Evolutionary conservation across 164 flowering plant genomes (phyloP).

Genomic region (Berberis vulgaris): DNA sequence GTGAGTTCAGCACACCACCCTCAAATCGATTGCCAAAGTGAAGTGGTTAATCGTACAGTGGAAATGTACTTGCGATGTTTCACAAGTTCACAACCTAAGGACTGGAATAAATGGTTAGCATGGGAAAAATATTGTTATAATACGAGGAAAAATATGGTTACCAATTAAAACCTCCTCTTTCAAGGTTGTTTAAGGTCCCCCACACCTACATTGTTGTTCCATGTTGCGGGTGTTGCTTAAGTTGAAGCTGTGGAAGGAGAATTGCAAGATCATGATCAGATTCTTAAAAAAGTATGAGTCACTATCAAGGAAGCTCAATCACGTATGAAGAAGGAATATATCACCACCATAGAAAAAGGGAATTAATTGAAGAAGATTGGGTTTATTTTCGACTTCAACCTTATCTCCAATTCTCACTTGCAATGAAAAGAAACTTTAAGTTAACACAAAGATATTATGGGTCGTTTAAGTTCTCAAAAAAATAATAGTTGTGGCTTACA

Average conservation of each 20-base stretch:
- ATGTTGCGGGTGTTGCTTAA: background rate
- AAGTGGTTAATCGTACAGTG: background rate
- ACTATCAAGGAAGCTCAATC: conserved; percentile 1
- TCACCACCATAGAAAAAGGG: background rate
- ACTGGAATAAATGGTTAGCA: conserved; percentile 2
- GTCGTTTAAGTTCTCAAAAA: background rate
- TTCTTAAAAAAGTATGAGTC: background rate
- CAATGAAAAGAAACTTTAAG: background rate
- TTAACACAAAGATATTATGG: background rate
- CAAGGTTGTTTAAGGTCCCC: background rate
- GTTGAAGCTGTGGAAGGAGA: conserved; percentile 1
- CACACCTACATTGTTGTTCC: background rate
- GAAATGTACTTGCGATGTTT: conserved; percentile 5
- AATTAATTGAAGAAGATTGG: background rate
- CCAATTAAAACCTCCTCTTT: background rate
- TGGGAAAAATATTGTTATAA: conserved; percentile 3
- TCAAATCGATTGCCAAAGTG: background rate
- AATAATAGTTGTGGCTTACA: background rate
- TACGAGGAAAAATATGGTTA: background rate
- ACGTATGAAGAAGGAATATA: conserved; percentile 2
- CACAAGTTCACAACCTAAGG: background rate
- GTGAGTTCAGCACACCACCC: background rate
- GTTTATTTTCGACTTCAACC: conserved; percentile 1
- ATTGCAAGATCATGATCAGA: background rate
- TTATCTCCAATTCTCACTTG: background rate